Base-by-base conservation (phyloP, 352 stramenopile species). In the Albugo laibachii region DNA sequence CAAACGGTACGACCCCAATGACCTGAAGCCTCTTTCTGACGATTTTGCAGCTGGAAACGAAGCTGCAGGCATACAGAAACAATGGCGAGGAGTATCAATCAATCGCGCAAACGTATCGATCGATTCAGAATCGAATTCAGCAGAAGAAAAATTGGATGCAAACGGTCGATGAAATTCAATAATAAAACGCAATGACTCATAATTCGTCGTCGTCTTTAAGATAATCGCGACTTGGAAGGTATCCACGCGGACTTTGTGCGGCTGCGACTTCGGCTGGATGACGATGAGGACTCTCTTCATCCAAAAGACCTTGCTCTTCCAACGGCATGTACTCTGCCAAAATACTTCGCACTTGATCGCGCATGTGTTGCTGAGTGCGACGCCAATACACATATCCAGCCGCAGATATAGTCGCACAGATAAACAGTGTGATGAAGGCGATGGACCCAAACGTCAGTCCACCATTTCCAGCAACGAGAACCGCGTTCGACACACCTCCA, bases 251-350 rank as follows among this genome's bases (percentile, higher is more conserved):
- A 37, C 77, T 91, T 61, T 91, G 87, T 19, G 75, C 75, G 27
- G 74, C 66, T 43, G 77, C 77, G 24, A 66, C 57, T 13, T 64
- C 62, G 14, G 74, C 77, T 0, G 77, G 77, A 53, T 91, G 77
- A 50, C 86, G 61, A 13, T 53, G 63, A 27, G 74, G 52, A 49
- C 73, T 66, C 50, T 73, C 60, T 42, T 83, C 75, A 36, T 83
- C 69, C 54, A 83, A 50, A 11, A 78, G 45, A 18, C 49, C 61
- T 52, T 89, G 75, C 53, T 94, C 80, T 52, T 97, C 85, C 18
- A 97, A 57, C 38, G 92, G 92, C 88, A 97, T 97, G 66, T 97
- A 97, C 65, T 97, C 88, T 15, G 92, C 87, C 52, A 97, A 58
- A 49, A 97, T 97, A 41, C 86, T 93, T 52, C 84, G 80, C 41